Base-by-base conservation (phyloP, 345 rosid genomes). In the Raphanus sativus region DNA sequence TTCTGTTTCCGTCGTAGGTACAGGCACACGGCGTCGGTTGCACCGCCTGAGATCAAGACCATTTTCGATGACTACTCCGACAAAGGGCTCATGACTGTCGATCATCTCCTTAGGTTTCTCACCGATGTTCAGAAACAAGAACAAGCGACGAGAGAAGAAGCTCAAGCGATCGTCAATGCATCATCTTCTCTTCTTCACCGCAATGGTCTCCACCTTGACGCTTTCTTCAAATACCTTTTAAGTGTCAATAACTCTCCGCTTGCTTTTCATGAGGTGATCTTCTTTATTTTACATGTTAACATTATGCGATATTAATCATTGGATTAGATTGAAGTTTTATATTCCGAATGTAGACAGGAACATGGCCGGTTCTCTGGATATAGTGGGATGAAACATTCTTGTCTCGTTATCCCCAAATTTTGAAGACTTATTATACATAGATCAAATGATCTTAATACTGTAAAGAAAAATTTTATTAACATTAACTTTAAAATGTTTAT, bases 141-240 rank as follows among this genome's bases (percentile, higher is more conserved):
- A 0, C 74, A 82, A 12, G 83, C 88, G 2, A 84, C 92, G 1
- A 64, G 70, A 42, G 87, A 91, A 8, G 90, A 91, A 2, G 92
- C 97, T 7, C 92, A 87, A 74, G 79, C 77, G 2, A 86, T 87
- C 58, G 34, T 87, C 38, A 85, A 91, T 59, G 73, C 81, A 11
- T 80, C 82, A 6, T 73, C 76, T 48, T 77, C 76, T 69, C 79
- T 84, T 48, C 83, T 91, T 66, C 90, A 86, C 73, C 85, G 85
- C 0, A 86, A 16, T 63, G 92, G 82, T 30, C 82, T 91, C 42
- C 74, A 81, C 45, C 88, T 89, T 59, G 94, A 89, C 68, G 86
- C 70, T 42, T 89, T 91, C 64, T 91, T 91, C 68, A 84, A 85
- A 83, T 89, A 85, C 82, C 87, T 91, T 12, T 84, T 84, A 16